Evolutionary conservation across 495 filamentous ascomycete species (phyloP).

Genomic region (Daldinia bambusicola): DNA sequence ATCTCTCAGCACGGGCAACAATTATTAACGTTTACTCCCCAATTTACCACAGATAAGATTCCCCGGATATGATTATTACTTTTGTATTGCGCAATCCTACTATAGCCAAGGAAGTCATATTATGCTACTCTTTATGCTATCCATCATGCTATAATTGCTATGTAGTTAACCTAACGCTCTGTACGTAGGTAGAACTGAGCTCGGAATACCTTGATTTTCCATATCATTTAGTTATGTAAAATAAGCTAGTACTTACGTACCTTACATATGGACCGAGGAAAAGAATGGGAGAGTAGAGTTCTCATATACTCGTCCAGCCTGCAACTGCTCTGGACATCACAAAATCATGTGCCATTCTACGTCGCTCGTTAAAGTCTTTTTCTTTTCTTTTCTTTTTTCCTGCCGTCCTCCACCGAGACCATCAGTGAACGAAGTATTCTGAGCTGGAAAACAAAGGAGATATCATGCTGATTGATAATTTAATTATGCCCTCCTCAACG

Average conservation of each 20-base stretch:
- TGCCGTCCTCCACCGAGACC: conserved; percentile 16
- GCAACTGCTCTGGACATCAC: conserved; percentile 17
- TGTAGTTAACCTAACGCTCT: background rate
- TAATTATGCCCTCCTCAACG: conserved; percentile 30
- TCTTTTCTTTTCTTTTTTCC: conserved; percentile 23
- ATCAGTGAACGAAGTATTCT: conserved; percentile 13
- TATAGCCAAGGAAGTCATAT: background rate
- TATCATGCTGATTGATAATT: conserved; percentile 28
- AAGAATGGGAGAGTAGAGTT: conserved; percentile 31
- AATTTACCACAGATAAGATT: background rate
- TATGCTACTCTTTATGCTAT: background rate
- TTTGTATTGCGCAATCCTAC: background rate
- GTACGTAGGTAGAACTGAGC: background rate
- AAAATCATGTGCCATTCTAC: conserved; percentile 38
- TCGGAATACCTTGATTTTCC: conserved; percentile 9
- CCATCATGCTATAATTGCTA: background rate
- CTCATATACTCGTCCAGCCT: conserved; percentile 25
- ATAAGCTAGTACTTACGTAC: conserved; percentile 26
- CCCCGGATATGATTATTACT: background rate
- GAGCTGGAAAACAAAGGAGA: conserved; percentile 18
- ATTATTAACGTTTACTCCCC: background rate
- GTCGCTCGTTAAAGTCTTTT: conserved; percentile 14
- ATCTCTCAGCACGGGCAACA: background rate
- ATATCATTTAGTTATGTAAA: background rate
- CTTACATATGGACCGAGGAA: conserved; percentile 23